A percentile compares a stretch with the other conserved stretches of the same genome.
These are phyloP conservation scores for Chaetomium olivaceum DNA, from an alignment of 2,329 filamentous ascomycete species.

Conservation along the genomic window DNA sequence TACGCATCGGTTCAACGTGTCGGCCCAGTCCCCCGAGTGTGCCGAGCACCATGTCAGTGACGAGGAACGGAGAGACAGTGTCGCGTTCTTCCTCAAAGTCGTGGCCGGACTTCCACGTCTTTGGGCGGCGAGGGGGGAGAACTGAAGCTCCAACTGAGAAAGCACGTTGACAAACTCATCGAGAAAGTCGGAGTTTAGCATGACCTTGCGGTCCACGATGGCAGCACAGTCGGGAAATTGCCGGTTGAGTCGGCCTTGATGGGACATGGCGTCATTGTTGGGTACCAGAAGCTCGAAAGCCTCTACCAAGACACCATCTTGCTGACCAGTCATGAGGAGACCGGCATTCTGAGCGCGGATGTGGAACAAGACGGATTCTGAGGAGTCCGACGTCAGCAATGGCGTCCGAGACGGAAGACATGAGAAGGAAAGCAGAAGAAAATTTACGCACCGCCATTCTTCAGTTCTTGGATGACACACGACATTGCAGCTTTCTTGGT, in stretches of 20 bases:
- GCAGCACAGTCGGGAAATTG: conserved; percentile 28
- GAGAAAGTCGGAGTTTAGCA: conserved; percentile 14
- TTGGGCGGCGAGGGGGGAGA: conserved; percentile 19
- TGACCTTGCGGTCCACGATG: neutral
- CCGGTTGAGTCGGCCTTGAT: conserved; percentile 25
- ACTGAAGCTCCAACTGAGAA: conserved; percentile 14
- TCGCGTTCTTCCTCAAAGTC: conserved; percentile 21
- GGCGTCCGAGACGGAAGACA: neutral
- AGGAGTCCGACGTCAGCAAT: neutral
- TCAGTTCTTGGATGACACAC: conserved; percentile 18
- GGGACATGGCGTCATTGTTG: conserved; percentile 28
- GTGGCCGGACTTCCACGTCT: conserved; percentile 14
- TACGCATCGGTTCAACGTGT: conserved; percentile 14
- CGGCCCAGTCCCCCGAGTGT: conserved; percentile 21
- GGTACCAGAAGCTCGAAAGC: conserved; percentile 29
- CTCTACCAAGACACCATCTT: conserved; percentile 25
- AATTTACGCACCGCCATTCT: conserved; percentile 22
- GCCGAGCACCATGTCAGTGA: conserved; percentile 25
- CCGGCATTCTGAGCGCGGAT: conserved; percentile 29
- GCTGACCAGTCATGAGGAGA: conserved; percentile 22
- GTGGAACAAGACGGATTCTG: conserved; percentile 24
- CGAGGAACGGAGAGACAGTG: conserved; percentile 22
- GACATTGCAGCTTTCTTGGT: conserved; percentile 4
- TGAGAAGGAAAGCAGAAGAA: neutral
- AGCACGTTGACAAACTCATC: conserved; percentile 16